phyloP scores from a whole-genome alignment of 129 eudicot genomes.

The Flaveria trinervia region DNA sequence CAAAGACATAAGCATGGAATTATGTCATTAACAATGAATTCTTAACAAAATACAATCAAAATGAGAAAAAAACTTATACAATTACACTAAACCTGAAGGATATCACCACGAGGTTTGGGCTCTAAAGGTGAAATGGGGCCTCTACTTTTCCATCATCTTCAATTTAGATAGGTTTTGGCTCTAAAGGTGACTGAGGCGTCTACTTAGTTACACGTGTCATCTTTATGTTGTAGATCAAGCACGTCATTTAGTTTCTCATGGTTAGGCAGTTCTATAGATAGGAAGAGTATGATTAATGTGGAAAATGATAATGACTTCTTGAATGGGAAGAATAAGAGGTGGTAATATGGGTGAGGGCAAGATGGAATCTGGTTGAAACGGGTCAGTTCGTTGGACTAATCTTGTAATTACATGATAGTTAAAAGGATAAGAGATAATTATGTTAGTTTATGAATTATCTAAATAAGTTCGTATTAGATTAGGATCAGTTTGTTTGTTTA shows the following conservation, averaged over 20 bases:
- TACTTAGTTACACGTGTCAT: background rate
- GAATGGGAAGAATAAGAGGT: background rate
- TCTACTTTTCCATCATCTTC: background rate
- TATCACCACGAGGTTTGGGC: background rate
- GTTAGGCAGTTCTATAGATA: slow-evolving; percentile 2
- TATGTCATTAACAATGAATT: background rate
- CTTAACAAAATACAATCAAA: background rate
- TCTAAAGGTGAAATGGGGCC: background rate
- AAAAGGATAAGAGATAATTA: no score
- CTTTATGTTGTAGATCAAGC: background rate
- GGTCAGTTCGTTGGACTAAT: background rate
- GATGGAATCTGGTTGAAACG: background rate
- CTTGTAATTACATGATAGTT: no score
- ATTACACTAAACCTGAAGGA: background rate
- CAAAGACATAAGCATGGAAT: background rate
- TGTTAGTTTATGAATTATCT: no score
- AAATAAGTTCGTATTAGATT: no score
- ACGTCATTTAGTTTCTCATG: background rate
- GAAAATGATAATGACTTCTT: background rate
- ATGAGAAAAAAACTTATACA: background rate
- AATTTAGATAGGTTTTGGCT: background rate
- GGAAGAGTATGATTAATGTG: background rate
- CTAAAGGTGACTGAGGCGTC: no score
- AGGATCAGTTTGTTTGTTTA: no score
- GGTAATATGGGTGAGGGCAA: background rate